Base-by-base conservation (phyloP, 768 basidiomycete species). In the Termitomyces eurrhizus region DNA sequence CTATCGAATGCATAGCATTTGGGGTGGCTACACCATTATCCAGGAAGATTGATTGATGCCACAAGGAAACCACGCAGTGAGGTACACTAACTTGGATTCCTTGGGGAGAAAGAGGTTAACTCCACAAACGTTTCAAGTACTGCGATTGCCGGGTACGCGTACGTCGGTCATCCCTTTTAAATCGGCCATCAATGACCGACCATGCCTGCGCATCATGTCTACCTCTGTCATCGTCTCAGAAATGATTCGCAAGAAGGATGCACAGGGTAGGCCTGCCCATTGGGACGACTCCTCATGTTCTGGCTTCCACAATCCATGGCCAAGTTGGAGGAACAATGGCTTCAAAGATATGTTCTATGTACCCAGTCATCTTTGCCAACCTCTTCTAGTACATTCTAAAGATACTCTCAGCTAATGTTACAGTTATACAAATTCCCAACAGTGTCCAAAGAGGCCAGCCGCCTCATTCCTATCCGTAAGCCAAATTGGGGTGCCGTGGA, bases 401-500 rank as follows among this genome's bases (percentile, higher is more conserved):
- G 6, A 46, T 53, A 26, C 16, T 35, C 41, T 29, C 21, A 63
- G 39, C 26, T 61, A n/a, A 37, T 61, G 4, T 44, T 50, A n/a
- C 48, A 58, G 13, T 18, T 32, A 1, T 33, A 0, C 14, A 41
- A 57, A 4, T 66, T 66, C 36, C 54, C 65, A n/a, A 59, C 65
- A 26, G 64, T 65, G 0, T 33, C 58, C 0, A 56, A 66, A 41
- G 67, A 65, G 1, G 29, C 46, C 12, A 49, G 45, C 5, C 44
- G 54, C 45, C 63, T 72, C 29, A 67, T 76, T 50, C 70, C 70
- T 11, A 68, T 79, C 58, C 69, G 72, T 63, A 70, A 72, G 63
- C 75, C 81, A 45, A 75, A 72, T 50, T 75, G 76, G 81, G 70
- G 74, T 59, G 61, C 64, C 56, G 51, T 70, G 58, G n/a, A 63